Conservation (phyloP, 306 rosid species). For the Vigna radiata region DNA sequence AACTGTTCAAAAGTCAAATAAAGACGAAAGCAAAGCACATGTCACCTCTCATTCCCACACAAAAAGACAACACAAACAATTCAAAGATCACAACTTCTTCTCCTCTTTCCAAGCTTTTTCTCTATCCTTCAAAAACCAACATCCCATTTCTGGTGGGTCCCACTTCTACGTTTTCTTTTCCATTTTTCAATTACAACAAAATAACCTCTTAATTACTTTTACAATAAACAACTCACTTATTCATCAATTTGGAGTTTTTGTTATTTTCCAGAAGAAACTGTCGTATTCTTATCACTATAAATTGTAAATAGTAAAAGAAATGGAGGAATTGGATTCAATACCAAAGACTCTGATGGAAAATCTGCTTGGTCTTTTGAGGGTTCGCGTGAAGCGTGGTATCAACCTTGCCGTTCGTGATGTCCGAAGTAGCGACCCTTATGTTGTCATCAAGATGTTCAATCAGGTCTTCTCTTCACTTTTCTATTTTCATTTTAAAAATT, state of each 20-base stretch:
- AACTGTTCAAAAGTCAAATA: neutral
- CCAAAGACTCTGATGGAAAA: conserved; percentile 64
- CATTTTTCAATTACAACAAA: neutral
- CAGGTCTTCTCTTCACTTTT: conserved; percentile 55
- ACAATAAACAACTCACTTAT: neutral
- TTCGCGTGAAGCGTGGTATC: conserved; percentile 89
- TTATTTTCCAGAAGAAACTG: conserved; percentile 1
- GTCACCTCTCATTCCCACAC: neutral
- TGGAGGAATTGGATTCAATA: neutral
- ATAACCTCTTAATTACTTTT: neutral
- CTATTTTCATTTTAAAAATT: neutral
- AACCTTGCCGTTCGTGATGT: conserved; percentile 98
- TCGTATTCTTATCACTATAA: neutral
- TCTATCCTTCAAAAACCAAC: neutral
- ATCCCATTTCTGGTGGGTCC: neutral
- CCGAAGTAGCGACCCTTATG: conserved; percentile 90
- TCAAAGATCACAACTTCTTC: neutral
- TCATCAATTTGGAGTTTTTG: neutral
- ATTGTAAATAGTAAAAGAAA: neutral
- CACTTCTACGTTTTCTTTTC: neutral
- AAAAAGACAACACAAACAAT: neutral
- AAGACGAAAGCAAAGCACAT: neutral
- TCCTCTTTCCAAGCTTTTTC: neutral
- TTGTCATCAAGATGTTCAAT: conserved; percentile 75
- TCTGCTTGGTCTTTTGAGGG: conserved; percentile 78